phyloP scores from a whole-genome alignment of 139 green algal species.

The Parachlorella kessleri region DNA sequence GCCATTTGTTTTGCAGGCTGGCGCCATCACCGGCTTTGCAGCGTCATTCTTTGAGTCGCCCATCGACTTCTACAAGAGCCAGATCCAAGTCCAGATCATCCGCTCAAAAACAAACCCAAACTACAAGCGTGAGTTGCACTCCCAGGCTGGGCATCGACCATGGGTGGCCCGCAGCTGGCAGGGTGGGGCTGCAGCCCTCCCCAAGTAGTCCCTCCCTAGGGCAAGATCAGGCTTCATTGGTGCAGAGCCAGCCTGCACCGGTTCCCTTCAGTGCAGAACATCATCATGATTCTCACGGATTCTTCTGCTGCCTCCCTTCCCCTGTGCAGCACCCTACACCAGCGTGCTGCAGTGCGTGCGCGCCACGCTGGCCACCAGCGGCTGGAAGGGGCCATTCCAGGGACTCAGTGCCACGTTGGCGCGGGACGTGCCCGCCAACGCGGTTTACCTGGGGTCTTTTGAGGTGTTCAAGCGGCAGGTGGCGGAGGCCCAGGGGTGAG shows the following conservation, averaged over 20 bases:
- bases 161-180: no score
- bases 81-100: conserved; percentile 96
- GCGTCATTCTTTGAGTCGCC: conserved; percentile 89
- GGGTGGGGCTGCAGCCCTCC: no score
- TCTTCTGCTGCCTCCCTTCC: not conserved
- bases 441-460: conserved; percentile 94
- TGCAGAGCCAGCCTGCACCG: no score
- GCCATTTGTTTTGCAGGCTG: conserved; percentile 64
- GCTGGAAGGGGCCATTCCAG: conserved; percentile 86
- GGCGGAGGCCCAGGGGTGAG: conserved; percentile 39
- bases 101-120: conserved; percentile 69
- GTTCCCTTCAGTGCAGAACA: no score
- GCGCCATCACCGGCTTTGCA: conserved; percentile 81
- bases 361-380: conserved; percentile 72
- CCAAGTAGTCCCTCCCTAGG: no score
- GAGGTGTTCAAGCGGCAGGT: conserved; percentile 83
- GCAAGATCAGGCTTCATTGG: no score
- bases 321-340: conserved; percentile 85
- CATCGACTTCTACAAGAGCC: conserved; percentile 97
- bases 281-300: no score
- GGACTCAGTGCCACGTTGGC: conserved; percentile 83
- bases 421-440: conserved; percentile 92
- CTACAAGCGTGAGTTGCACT: conserved; percentile 83
- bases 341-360: conserved; percentile 73
- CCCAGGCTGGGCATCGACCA: not conserved